These are phyloP conservation scores for Phytophthora rubi DNA, from an alignment of 352 stramenopile species.

Conservation along the genomic window DNA sequence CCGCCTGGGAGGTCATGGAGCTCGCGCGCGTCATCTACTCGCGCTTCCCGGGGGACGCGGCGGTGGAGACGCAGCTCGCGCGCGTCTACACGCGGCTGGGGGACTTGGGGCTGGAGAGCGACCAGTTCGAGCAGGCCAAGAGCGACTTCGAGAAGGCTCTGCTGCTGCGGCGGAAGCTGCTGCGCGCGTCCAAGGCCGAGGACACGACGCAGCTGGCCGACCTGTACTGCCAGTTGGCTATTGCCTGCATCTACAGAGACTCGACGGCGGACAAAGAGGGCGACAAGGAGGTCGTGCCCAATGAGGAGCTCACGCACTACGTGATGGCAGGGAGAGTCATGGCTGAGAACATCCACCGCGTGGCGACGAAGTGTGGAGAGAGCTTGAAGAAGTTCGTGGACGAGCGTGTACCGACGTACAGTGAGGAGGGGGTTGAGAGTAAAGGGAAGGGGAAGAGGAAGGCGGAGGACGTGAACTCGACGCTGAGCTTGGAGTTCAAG, in stretches of 20 bases:
- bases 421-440: conserved; percentile 18
- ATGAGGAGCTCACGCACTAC: conserved; percentile 80
- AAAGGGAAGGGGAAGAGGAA: conserved; percentile 84
- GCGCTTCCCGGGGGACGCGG: conserved; percentile 67
- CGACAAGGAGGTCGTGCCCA: conserved; percentile 32
- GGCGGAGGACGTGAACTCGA: conserved; percentile 19
- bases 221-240: conserved; percentile 84
- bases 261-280: conserved; percentile 33
- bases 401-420: conserved; percentile 62
- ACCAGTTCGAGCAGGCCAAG: conserved; percentile 79
- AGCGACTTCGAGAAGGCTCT: conserved; percentile 84
- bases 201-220: conserved; percentile 85
- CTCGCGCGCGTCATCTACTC: conserved; percentile 84
- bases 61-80: conserved; percentile 79
- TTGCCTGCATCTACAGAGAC: conserved; percentile 87
- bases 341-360: conserved; percentile 80
- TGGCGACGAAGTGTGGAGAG: conserved; percentile 44
- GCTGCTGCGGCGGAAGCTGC: conserved; percentile 71
- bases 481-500: conserved; percentile 54
- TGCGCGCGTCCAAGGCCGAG: conserved; percentile 61
- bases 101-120: conserved; percentile 83
- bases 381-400: conserved; percentile 61
- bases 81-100: conserved; percentile 83
- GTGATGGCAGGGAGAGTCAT: conserved; percentile 83
- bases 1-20: conserved; percentile 90